Conservation (phyloP, 768 basidiomycete genomes). For the Psilocybe cyanescens region DNA sequence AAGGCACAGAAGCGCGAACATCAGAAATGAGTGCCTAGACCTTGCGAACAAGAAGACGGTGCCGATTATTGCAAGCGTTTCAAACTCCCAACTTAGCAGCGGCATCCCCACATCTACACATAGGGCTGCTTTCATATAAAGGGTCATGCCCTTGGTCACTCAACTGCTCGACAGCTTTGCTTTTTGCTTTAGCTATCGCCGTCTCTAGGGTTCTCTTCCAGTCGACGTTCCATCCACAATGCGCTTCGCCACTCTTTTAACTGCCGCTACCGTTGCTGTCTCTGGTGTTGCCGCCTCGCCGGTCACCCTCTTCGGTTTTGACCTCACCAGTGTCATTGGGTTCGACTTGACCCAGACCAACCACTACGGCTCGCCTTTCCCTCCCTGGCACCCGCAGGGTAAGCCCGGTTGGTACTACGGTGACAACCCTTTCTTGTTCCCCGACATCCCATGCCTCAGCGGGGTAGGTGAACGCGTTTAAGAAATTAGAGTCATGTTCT, state of each 20-base stretch:
- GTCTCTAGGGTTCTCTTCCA: neutral
- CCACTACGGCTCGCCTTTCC: slow-evolving; percentile 40
- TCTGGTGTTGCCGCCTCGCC: slow-evolving; percentile 28
- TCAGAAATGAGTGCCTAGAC: slow-evolving; percentile 14
- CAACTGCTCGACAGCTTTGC: neutral
- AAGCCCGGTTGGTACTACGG: slow-evolving; percentile 51
- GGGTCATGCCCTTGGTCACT: neutral
- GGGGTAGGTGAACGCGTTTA: slow-evolving; percentile 27
- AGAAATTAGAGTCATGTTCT: neutral
- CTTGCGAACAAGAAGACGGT: slow-evolving; percentile 11
- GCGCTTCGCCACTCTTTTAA: slow-evolving; percentile 34
- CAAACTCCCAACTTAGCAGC: slow-evolving; percentile 12
- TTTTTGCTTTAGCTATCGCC: slow-evolving; percentile 1
- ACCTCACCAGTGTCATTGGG: slow-evolving; percentile 21
- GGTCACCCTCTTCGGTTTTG: slow-evolving; percentile 13
- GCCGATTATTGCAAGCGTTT: slow-evolving; percentile 8
- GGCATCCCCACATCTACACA: neutral
- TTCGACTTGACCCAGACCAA: slow-evolving; percentile 34
- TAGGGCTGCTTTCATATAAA: neutral
- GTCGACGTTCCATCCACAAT: slow-evolving; percentile 19
- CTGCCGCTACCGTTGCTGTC: slow-evolving; percentile 23
- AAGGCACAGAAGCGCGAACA: slow-evolving; percentile 15
- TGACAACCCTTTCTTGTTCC: slow-evolving; percentile 28
- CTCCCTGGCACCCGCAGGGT: slow-evolving; percentile 36
- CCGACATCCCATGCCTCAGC: slow-evolving; percentile 32